phyloP scores from a whole-genome alignment of 192 early-diverging fungal species.

The Paraglomus brasilianum region DNA sequence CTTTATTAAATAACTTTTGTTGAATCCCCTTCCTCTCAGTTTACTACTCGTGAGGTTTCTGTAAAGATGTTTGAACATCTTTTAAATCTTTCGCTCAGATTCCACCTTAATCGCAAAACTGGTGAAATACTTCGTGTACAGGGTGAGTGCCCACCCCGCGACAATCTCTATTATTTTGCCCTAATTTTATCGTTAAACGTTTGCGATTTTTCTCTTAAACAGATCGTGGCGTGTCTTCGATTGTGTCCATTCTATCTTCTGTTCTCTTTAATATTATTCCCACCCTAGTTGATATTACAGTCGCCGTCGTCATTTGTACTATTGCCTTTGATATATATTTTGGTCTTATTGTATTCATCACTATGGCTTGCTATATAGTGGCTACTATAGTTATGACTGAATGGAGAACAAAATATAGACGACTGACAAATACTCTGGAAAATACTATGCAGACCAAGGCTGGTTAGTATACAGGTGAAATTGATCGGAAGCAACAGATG shows the following conservation, averaged over 20 bases:
- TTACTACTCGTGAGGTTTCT: constrained; percentile 58
- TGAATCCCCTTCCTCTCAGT: constrained; percentile 14
- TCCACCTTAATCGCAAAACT: constrained; percentile 92
- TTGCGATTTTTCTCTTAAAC: constrained; percentile 31
- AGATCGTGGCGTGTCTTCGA: constrained; percentile 65
- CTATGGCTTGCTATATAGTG: constrained; percentile 82
- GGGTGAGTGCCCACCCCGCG: constrained; percentile 38
- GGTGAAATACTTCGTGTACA: constrained; percentile 92
- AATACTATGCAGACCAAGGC: constrained; percentile 70
- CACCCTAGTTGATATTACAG: constrained; percentile 77
- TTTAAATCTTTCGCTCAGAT: constrained; percentile 78
- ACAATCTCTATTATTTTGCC: neutral
- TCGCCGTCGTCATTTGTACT: constrained; percentile 73
- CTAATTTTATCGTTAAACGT: neutral
- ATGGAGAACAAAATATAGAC: constrained; percentile 75
- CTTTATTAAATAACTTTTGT: neutral
- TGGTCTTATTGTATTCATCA: constrained; percentile 75
- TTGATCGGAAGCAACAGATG: too few species aligned
- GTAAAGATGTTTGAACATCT: constrained; percentile 89
- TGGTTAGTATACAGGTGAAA: constrained; percentile 49
- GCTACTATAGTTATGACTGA: constrained; percentile 79
- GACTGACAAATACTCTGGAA: constrained; percentile 72
- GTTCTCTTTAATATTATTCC: constrained; percentile 91
- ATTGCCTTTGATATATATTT: constrained; percentile 71
- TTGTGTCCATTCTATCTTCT: constrained; percentile 74